Percentiles rank a stretch among this genome's conserved stretches.
phyloP scores from a whole-genome alignment of 371 early-diverging fungal genomes.

The Zychaea mexicana region DNA sequence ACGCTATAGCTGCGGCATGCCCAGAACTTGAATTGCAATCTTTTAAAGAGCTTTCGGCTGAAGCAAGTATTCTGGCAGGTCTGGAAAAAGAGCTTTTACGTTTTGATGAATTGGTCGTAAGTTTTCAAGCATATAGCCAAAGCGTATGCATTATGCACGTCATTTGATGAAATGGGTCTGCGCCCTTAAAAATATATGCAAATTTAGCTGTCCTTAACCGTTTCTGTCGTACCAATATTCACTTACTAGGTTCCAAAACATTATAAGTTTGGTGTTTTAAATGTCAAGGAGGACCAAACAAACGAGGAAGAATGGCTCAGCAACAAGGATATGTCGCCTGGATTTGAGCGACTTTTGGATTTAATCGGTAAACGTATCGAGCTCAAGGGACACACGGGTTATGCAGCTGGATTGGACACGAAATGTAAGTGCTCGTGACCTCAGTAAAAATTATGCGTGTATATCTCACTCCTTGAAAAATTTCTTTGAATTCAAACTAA shows the following conservation, averaged over 20 bases:
- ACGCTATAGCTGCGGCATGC: constrained; percentile 28
- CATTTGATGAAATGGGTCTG: no score
- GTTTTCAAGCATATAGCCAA: not conserved
- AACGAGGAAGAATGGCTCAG: constrained; percentile 78
- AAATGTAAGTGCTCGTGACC: constrained; percentile 67
- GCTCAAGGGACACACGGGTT: constrained; percentile 76
- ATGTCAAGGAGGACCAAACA: constrained; percentile 63
- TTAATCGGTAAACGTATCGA: constrained; percentile 75
- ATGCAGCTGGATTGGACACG: constrained; percentile 83
- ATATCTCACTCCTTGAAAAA: no score
- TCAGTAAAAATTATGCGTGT: no score
- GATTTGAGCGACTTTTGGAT: constrained; percentile 65
- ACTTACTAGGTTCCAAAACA: constrained; percentile 68
- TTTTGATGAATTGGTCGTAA: constrained; percentile 57
- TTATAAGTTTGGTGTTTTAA: constrained; percentile 82
- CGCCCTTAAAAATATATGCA: no score
- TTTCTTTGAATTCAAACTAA: no score
- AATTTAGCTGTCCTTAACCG: no score
- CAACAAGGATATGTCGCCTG: constrained; percentile 63
- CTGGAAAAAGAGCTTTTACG: constrained; percentile 60
- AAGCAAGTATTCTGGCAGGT: constrained; percentile 43
- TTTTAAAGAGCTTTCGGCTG: constrained; percentile 39
- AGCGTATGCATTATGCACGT: no score
- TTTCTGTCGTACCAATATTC: no score
- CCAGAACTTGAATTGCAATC: constrained; percentile 29